Conservation (phyloP, 108 stramenopile species). For the Schizochytrium sp. region DNA sequence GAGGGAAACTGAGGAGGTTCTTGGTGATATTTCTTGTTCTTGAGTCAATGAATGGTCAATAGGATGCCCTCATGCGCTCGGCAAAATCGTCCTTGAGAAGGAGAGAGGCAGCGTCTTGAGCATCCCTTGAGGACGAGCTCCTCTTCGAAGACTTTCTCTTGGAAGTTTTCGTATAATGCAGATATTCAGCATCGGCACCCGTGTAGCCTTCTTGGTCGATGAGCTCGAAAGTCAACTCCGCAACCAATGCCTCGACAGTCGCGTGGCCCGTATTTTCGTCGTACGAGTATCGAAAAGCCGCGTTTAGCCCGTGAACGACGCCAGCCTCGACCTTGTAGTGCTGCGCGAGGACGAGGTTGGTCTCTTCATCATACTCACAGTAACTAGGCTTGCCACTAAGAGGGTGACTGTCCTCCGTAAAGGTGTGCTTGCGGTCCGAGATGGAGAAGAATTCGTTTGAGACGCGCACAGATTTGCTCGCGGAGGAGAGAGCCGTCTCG, state of each 20-base stretch:
- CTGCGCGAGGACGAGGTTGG: not conserved
- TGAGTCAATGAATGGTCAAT: not conserved
- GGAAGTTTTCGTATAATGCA: not conserved
- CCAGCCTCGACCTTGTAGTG: not conserved
- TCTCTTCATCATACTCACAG: not conserved
- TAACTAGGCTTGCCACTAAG: not conserved
- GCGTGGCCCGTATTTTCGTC: not conserved
- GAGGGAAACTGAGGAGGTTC: no score
- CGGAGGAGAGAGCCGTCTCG: not conserved
- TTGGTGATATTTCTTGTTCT: no score
- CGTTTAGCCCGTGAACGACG: not conserved
- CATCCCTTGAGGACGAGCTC: not conserved
- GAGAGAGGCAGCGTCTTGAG: not conserved
- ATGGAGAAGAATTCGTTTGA: not conserved
- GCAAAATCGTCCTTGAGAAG: not conserved
- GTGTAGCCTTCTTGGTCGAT: not conserved
- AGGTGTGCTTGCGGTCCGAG: constrained; percentile 13
- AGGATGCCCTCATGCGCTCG: not conserved
- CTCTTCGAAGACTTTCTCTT: not conserved
- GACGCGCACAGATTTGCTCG: not conserved
- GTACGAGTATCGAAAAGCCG: not conserved
- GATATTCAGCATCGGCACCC: not conserved
- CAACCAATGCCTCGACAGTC: not conserved
- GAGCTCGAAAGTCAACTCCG: not conserved
- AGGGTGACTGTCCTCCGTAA: not conserved